Evolutionary conservation across 2,329 filamentous ascomycete species (phyloP).

Genomic region (Aspergillus floridensis): DNA sequence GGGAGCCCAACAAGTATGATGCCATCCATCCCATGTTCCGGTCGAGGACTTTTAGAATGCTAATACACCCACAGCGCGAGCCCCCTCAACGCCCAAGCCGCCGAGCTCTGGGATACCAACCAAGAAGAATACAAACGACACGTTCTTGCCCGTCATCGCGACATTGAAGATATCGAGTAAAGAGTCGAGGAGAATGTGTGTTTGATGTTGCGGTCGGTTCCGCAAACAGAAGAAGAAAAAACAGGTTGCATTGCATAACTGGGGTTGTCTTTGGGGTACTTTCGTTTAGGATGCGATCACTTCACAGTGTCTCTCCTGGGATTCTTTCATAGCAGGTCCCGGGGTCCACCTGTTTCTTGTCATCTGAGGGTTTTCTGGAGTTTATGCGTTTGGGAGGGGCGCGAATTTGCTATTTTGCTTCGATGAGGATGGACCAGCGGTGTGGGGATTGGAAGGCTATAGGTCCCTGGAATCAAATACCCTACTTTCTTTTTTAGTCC

Average conservation of each 20-base stretch:
- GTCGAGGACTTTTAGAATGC: not conserved
- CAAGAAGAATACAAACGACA: slow-evolving; percentile 79
- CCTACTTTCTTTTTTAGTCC: not conserved
- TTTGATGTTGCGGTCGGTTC: slow-evolving; percentile 3
- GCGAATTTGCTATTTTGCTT: not conserved
- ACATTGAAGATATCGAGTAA: slow-evolving; percentile 50
- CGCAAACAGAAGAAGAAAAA: slow-evolving; percentile 5
- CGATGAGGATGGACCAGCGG: not conserved
- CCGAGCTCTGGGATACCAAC: slow-evolving; percentile 92
- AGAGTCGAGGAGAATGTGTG: not conserved
- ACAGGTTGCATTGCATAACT: slow-evolving; percentile 16
- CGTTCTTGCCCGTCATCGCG: slow-evolving; percentile 62
- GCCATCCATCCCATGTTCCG: not conserved
- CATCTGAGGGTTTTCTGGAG: slow-evolving; percentile 1
- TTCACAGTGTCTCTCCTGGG: not conserved
- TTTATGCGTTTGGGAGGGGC: not conserved
- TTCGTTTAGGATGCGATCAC: slow-evolving; percentile 6
- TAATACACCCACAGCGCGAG: slow-evolving; percentile 63
- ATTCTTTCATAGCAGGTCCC: not conserved
- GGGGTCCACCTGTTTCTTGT: not conserved
- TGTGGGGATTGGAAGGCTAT: too few species aligned
- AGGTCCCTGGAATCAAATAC: slow-evolving; percentile 5
- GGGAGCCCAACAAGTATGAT: slow-evolving; percentile 94
- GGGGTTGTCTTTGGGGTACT: slow-evolving; percentile 12
- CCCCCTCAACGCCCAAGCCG: slow-evolving; percentile 92